These are phyloP conservation scores for Boletus bicolor DNA, from an alignment of 768 basidiomycete genomes.

Conservation along the genomic window DNA sequence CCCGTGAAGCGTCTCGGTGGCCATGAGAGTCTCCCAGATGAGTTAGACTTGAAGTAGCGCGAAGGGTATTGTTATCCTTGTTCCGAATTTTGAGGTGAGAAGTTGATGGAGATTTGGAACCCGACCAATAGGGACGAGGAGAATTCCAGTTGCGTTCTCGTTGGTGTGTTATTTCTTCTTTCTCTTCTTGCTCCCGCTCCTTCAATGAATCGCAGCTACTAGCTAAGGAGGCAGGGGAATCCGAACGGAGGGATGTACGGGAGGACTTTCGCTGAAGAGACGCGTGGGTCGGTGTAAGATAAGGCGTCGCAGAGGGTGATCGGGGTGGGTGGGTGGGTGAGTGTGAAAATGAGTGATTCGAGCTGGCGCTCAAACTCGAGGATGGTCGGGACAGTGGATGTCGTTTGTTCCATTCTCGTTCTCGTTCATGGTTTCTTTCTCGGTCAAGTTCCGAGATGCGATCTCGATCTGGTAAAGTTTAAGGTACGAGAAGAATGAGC, in stretches of 20 bases:
- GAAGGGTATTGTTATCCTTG: slow-evolving; percentile 10
- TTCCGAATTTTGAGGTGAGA: slow-evolving; percentile 5
- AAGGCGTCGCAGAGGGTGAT: slow-evolving; percentile 39
- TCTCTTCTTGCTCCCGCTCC: slow-evolving; percentile 30
- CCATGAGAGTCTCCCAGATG: slow-evolving; percentile 7
- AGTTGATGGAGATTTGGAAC: slow-evolving; percentile 20
- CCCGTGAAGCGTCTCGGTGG: slow-evolving; percentile 4
- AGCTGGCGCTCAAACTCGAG: slow-evolving; percentile 41
- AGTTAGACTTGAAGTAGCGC: slow-evolving; percentile 19
- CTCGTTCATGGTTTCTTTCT: slow-evolving; percentile 47
- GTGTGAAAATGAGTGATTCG: slow-evolving; percentile 32
- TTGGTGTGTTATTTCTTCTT: slow-evolving; percentile 41
- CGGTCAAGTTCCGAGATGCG: slow-evolving; percentile 39
- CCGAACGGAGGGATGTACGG: slow-evolving; percentile 33
- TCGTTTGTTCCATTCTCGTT: slow-evolving; percentile 55
- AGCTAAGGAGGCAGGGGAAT: slow-evolving; percentile 42
- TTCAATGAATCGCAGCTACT: slow-evolving; percentile 35
- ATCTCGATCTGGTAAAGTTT: slow-evolving; percentile 41
- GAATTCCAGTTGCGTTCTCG: slow-evolving; percentile 73
- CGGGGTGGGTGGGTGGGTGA: slow-evolving; percentile 38
- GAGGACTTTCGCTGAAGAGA: slow-evolving; percentile 35
- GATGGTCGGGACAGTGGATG: slow-evolving; percentile 39
- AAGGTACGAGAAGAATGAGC: not conserved
- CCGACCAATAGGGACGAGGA: slow-evolving; percentile 55
- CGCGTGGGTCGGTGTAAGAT: slow-evolving; percentile 31